Percentiles rank a stretch among this genome's conserved stretches.
Evolutionary conservation across 495 filamentous ascomycete species (phyloP).

Genomic region (Xylaria castorea): DNA sequence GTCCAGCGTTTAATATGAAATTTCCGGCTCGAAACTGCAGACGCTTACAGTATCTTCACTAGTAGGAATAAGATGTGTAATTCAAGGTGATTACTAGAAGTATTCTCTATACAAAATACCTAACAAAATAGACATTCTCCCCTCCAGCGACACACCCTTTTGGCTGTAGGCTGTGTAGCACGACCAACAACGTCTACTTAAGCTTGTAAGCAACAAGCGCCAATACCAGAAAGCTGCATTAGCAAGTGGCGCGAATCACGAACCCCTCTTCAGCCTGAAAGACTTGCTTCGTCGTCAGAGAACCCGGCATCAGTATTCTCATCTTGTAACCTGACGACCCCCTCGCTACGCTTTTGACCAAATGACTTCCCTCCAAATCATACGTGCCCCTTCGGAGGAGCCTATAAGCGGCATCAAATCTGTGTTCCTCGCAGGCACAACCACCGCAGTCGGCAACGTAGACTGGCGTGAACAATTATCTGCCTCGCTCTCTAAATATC

Average conservation of each 20-base stretch:
- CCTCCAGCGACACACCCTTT: neutral
- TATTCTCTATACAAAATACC: neutral
- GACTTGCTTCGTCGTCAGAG: neutral
- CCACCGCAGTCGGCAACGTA: constrained; percentile 33
- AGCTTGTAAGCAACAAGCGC: too few relatives aligned
- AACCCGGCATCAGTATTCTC: neutral
- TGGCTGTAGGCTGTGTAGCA: neutral
- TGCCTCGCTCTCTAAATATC: constrained; percentile 43
- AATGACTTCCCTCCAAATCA: constrained; percentile 33
- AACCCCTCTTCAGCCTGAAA: neutral
- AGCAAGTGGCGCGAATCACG: neutral
- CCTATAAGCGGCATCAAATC: constrained; percentile 34
- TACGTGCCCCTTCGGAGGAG: constrained; percentile 44
- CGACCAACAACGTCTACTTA: neutral
- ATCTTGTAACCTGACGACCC: neutral
- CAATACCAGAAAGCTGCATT: neutral
- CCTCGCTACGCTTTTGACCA: neutral
- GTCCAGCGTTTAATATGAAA: too few relatives aligned
- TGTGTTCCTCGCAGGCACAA: constrained; percentile 55
- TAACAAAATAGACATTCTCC: neutral
- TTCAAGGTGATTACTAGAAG: neutral
- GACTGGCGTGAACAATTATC: constrained; percentile 53
- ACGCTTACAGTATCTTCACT: neutral
- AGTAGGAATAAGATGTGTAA: neutral
- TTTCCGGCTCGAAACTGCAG: too few relatives aligned